A percentile compares a stretch with the other conserved stretches of the same genome.
Conservation (phyloP, 768 basidiomycete genomes). For the Podaxis sp. region DNA sequence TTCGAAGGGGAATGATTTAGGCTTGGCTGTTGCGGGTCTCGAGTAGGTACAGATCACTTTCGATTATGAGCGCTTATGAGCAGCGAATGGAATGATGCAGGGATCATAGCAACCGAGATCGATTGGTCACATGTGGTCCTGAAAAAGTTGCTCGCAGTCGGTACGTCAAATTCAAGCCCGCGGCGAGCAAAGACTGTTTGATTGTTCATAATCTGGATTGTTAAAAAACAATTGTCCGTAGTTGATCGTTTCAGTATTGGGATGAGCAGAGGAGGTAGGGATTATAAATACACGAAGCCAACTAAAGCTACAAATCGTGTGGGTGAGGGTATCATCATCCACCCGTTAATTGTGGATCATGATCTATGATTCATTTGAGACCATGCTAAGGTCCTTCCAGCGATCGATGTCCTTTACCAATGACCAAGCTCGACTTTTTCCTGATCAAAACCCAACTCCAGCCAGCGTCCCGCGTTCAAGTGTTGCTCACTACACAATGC, state of each 20-base stretch:
- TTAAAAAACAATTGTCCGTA: not conserved
- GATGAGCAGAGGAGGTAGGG: not conserved
- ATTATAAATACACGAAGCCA: not conserved
- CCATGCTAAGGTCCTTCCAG: not conserved
- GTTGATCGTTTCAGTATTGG: not conserved
- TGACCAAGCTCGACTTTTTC: conserved; percentile 49
- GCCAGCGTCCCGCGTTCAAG: conserved; percentile 36
- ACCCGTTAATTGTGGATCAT: too few species aligned
- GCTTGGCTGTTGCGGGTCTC: not conserved
- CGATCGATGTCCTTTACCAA: conserved; percentile 43
- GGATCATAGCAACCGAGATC: not conserved
- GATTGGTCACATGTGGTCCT: not conserved
- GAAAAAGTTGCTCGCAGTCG: not conserved
- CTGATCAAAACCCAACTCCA: conserved; percentile 61
- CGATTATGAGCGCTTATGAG: not conserved
- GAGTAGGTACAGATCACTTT: not conserved
- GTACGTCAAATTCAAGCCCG: not conserved
- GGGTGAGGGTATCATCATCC: too few species aligned
- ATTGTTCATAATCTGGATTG: not conserved
- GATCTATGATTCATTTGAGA: too few species aligned
- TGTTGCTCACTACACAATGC: conserved; percentile 30
- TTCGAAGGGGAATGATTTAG: not conserved
- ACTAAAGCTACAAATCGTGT: not conserved
- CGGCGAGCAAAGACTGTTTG: not conserved
- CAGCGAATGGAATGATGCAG: not conserved